phyloP scores from a whole-genome alignment of 2,329 filamentous ascomycete genomes.

The Penicillium sp. region DNA sequence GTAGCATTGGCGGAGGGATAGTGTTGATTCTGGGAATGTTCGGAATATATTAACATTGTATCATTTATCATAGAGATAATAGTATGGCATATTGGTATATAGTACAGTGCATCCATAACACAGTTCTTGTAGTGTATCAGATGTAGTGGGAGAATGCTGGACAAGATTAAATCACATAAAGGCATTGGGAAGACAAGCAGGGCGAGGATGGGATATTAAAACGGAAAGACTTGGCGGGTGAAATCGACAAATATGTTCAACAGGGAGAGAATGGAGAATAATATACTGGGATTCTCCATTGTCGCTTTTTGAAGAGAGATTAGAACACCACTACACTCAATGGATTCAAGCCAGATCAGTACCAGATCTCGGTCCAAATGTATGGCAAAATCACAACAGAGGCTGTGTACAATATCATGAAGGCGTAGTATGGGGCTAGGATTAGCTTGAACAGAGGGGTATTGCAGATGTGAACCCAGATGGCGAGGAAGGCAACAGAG shows the following conservation, averaged over 20 bases:
- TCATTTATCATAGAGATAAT: conserved; percentile 6
- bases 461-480: conserved; percentile 65
- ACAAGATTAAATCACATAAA: conserved; percentile 6
- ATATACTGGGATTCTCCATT: background rate
- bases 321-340: background rate
- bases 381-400: conserved; percentile 80
- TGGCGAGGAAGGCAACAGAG: conserved; percentile 80
- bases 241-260: background rate
- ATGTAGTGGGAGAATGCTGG: background rate
- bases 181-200: background rate
- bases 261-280: conserved; percentile 3
- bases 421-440: conserved; percentile 60
- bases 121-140: background rate
- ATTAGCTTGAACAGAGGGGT: conserved; percentile 58
- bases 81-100: conserved; percentile 11
- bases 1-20: background rate
- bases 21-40: background rate
- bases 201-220: conserved; percentile 10
- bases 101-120: background rate
- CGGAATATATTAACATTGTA: conserved; percentile 10
- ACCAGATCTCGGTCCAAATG: conserved; percentile 64
- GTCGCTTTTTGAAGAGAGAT: background rate
- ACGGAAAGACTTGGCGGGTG: background rate
- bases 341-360: conserved; percentile 20
- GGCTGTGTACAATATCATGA: conserved; percentile 75